These are phyloP conservation scores for Hirsutella minnesotensis DNA, from an alignment of 2,329 filamentous ascomycete genomes.

Conservation along the genomic window DNA sequence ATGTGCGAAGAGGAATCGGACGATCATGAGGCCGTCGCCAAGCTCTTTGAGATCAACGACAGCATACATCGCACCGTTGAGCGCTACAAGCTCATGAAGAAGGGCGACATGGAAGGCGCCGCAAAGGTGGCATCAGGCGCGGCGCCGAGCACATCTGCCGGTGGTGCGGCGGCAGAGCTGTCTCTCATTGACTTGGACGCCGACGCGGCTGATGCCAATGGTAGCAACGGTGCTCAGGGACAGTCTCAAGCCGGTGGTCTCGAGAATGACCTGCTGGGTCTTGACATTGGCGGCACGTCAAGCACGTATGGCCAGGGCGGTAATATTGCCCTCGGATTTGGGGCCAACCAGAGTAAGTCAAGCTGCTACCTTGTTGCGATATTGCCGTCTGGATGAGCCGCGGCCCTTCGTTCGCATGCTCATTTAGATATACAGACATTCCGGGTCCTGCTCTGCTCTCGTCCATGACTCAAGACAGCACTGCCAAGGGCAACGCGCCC, in stretches of 20 bases:
- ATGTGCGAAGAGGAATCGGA: slow-evolving; percentile 99
- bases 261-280: slow-evolving; percentile 81
- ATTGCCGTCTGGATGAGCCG: not conserved
- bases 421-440: slow-evolving; percentile 32
- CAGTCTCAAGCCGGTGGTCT: slow-evolving; percentile 50
- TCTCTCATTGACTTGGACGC: slow-evolving; percentile 88
- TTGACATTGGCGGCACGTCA: slow-evolving; percentile 61
- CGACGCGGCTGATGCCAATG: slow-evolving; percentile 43
- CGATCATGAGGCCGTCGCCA: slow-evolving; percentile 88
- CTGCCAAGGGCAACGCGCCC: slow-evolving; percentile 32
- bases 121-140: slow-evolving; percentile 75
- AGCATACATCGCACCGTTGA: slow-evolving; percentile 96
- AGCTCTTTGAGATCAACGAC: slow-evolving; percentile 94
- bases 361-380: not conserved
- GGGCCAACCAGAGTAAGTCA: slow-evolving; percentile 52
- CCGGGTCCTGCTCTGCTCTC: slow-evolving; percentile 54
- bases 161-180: slow-evolving; percentile 58
- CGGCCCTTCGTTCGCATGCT: not conserved
- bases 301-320: slow-evolving; percentile 60
- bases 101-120: slow-evolving; percentile 78
- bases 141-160: slow-evolving; percentile 28
- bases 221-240: slow-evolving; percentile 26
- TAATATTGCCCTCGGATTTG: slow-evolving; percentile 72
- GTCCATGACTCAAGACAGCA: slow-evolving; percentile 49
- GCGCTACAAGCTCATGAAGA: slow-evolving; percentile 90